phyloP scores from a whole-genome alignment of 2,329 filamentous ascomycete genomes.

The Cercospora canescens region DNA sequence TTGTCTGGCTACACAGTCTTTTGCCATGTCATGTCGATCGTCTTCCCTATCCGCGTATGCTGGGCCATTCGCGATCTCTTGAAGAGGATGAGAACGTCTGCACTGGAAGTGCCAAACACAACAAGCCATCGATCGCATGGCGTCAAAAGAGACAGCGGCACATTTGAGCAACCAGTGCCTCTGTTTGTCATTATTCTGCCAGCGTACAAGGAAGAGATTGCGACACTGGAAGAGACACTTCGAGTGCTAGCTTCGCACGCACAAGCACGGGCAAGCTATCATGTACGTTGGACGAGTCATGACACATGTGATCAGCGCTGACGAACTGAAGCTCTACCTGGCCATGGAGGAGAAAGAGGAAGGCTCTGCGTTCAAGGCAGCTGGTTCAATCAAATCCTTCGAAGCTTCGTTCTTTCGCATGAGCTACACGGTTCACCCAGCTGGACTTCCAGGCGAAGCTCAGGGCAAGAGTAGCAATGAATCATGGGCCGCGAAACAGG shows the following conservation, averaged over 20 bases:
- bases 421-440: constrained; percentile 67
- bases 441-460: constrained; percentile 65
- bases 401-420: constrained; percentile 66
- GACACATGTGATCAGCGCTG: constrained; percentile 14
- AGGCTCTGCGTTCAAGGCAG: constrained; percentile 62
- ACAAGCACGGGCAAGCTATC: constrained; percentile 63
- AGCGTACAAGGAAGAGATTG: constrained; percentile 72
- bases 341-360: constrained; percentile 71
- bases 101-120: constrained; percentile 21
- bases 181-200: constrained; percentile 69
- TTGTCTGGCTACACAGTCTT: constrained; percentile 59
- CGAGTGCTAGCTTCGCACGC: constrained; percentile 68
- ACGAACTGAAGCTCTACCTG: constrained; percentile 61
- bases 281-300: constrained; percentile 55
- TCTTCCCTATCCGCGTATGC: constrained; percentile 63
- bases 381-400: constrained; percentile 62
- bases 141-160: constrained; percentile 24
- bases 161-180: constrained; percentile 30
- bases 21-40: constrained; percentile 63
- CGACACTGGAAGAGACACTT: constrained; percentile 67
- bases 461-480: constrained; percentile 76
- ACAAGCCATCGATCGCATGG: constrained; percentile 22
- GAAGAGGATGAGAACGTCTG: constrained; percentile 28
- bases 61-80: constrained; percentile 63
- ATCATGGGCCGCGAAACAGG: constrained; percentile 67